Conservation (phyloP, 1,284 basidiomycete genomes). For the Pterula multifida region DNA sequence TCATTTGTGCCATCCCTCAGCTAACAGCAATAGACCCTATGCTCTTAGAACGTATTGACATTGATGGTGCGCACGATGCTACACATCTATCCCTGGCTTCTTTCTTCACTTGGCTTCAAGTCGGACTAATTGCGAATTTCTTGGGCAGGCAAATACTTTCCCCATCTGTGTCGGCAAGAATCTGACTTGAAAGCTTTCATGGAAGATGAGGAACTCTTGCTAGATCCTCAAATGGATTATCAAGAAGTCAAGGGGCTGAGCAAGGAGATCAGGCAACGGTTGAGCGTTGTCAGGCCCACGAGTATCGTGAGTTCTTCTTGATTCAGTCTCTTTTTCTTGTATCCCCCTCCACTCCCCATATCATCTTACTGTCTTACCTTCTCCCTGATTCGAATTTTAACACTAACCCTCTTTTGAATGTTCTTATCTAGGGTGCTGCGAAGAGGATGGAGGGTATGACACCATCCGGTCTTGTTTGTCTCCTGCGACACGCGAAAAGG, state of each 20-base stretch:
- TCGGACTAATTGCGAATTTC: not conserved
- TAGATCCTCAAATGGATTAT: conserved; percentile 68
- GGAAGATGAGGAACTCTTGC: conserved; percentile 60
- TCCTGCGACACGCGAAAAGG: conserved; percentile 53
- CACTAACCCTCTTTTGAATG: not conserved
- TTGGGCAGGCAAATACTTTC: conserved; percentile 41
- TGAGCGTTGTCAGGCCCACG: conserved; percentile 47
- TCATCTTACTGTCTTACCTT: not conserved
- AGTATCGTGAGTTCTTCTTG: conserved; percentile 54
- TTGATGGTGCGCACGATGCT: conserved; percentile 47
- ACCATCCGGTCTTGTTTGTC: conserved; percentile 49
- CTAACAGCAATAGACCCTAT: conserved; percentile 38
- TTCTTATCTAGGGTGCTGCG: conserved; percentile 53
- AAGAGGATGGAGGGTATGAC: conserved; percentile 87
- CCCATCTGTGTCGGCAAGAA: conserved; percentile 55
- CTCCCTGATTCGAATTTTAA: not conserved
- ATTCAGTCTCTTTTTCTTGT: no score
- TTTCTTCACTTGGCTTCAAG: not conserved
- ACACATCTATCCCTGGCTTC: not conserved
- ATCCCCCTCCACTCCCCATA: no score
- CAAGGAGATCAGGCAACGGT: conserved; percentile 61
- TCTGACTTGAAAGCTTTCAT: conserved; percentile 69
- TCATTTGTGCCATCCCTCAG: conserved; percentile 42
- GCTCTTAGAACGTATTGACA: conserved; percentile 50
- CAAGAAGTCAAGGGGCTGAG: conserved; percentile 54